Evolutionary conservation across 495 filamentous ascomycete genomes (phyloP), one percentile per base, ranked within the genome.

Genomic region (Penicillium manginii): DNA sequence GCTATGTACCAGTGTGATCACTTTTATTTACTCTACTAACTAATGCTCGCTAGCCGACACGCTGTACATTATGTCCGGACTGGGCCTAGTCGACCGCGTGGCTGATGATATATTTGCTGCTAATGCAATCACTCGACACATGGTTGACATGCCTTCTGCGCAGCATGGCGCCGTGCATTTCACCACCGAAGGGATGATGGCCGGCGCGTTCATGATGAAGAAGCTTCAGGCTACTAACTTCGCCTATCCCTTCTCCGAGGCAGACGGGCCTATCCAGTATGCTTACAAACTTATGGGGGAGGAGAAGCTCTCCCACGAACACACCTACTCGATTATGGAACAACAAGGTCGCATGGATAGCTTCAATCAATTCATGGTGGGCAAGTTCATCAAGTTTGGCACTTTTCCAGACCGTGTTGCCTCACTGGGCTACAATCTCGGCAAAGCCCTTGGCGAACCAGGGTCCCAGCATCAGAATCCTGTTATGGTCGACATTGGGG

Each of bases 401-500:
- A 76, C 61, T 1, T 68, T 69, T 32, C 71, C 75, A 29, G 68
- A 71, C 1, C 70, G 72, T 2, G 55, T 68, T 33, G 42, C 62
- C 10, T 35, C 48, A 0, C 37, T 67, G 4, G 72, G 73, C 8
- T 78, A 78, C 35, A 62, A 76, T 45, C 37, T 70, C 8, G 59
- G 71, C 5, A 54, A 62, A 1, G 69, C 73, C 2, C 61, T 86
- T 4, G 52, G 61, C 22, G 56, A 42, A n/a, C 46, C 57, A 15
- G 62, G 40, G 6, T 61, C 67, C 3, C 15, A 0, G 26, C 4
- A 29, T 8, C 26, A 29, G 26, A 8, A 29, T 17, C 40, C 40
- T 18, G 59, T 65, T 2, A 68, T 86, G 35, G 82, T 87, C 2
- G 85, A 87, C 64, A 78, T 85, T 12, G 84, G 76, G 18, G 84